phyloP scores from a whole-genome alignment of 805 yeast species.

The Candida nanaspora region DNA sequence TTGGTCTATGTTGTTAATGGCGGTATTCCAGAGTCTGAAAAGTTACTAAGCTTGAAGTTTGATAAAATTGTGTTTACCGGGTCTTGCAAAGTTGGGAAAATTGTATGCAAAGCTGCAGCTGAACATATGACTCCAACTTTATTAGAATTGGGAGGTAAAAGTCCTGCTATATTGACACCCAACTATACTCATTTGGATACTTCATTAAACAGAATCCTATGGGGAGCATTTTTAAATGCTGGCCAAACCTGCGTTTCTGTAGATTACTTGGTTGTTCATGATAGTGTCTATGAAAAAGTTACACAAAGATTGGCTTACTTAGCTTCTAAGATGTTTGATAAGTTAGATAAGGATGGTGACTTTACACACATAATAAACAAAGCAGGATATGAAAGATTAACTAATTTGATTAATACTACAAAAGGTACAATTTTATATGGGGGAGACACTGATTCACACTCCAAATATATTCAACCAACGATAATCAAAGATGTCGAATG shows the following conservation, averaged over 20 bases:
- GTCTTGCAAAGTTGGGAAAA: slow-evolving; percentile 63
- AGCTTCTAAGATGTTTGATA: slow-evolving; percentile 31
- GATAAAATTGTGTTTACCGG: slow-evolving; percentile 90
- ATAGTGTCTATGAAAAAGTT: slow-evolving; percentile 45
- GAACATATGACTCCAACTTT: slow-evolving; percentile 72
- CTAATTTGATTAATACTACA: slow-evolving; percentile 34
- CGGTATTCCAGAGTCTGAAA: slow-evolving; percentile 52
- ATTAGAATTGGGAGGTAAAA: slow-evolving; percentile 88
- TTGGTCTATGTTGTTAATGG: slow-evolving; percentile 66
- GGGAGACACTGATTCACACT: slow-evolving; percentile 25
- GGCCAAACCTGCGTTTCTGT: slow-evolving; percentile 93
- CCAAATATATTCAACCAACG: slow-evolving; percentile 65
- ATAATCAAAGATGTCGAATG: slow-evolving; percentile 55
- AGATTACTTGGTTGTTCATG: slow-evolving; percentile 73
- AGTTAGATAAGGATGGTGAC: slow-evolving; percentile 35
- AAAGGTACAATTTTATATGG: slow-evolving; percentile 47
- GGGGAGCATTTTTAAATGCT: slow-evolving; percentile 74
- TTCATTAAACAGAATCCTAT: slow-evolving; percentile 54
- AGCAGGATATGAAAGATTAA: slow-evolving; percentile 43
- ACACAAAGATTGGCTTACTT: slow-evolving; percentile 24
- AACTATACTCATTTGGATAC: slow-evolving; percentile 36
- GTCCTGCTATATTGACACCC: slow-evolving; percentile 70
- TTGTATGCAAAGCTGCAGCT: slow-evolving; percentile 78
- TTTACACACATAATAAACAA: slow-evolving; percentile 58
- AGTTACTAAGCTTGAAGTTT: slow-evolving; percentile 52